phyloP scores from a whole-genome alignment of 2,329 filamentous ascomycete genomes.

The Diaporthe batatas region DNA sequence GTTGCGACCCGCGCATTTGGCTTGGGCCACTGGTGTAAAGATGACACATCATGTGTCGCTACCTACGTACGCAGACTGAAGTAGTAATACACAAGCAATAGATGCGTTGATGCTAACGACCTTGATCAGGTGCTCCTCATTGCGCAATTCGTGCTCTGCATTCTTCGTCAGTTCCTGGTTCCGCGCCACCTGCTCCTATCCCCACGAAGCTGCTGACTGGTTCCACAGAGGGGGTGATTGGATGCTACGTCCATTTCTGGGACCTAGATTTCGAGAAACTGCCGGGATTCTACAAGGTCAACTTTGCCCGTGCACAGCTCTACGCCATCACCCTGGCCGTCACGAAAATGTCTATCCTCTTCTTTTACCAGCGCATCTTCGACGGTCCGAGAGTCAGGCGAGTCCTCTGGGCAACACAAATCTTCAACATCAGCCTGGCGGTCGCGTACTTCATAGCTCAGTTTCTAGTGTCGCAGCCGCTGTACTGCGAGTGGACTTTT shows the following conservation, averaged over 20 bases:
- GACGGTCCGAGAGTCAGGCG: constrained; percentile 8
- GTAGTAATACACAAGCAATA: too few relatives aligned
- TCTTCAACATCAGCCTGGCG: constrained; percentile 13
- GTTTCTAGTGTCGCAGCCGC: constrained; percentile 25
- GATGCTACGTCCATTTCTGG: constrained; percentile 36
- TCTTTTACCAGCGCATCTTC: constrained; percentile 40
- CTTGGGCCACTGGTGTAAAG: constrained; percentile 32
- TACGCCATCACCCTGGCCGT: constrained; percentile 34
- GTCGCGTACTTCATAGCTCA: constrained; percentile 32
- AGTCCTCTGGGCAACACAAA: constrained; percentile 33
- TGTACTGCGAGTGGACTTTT: constrained; percentile 37
- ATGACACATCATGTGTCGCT: constrained; percentile 27
- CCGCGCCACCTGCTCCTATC: accelerated
- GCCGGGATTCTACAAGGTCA: constrained; percentile 20
- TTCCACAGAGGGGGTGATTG: constrained; percentile 9
- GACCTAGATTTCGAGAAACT: constrained; percentile 33
- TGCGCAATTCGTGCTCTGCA: constrained; percentile 32
- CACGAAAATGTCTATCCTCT: constrained; percentile 35
- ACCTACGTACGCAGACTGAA: constrained; percentile 29
- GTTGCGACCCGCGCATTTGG: neutral
- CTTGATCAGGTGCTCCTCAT: constrained; percentile 1
- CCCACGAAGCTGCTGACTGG: neutral
- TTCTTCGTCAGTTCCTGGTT: constrained; percentile 9
- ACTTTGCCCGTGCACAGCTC: constrained; percentile 32
- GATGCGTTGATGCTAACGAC: neutral